A percentile compares a stretch with the other conserved stretches of the same genome.
These are phyloP conservation scores for Isabelozyma gotoi DNA, from an alignment of 805 yeast genomes.

Conservation along the genomic window DNA sequence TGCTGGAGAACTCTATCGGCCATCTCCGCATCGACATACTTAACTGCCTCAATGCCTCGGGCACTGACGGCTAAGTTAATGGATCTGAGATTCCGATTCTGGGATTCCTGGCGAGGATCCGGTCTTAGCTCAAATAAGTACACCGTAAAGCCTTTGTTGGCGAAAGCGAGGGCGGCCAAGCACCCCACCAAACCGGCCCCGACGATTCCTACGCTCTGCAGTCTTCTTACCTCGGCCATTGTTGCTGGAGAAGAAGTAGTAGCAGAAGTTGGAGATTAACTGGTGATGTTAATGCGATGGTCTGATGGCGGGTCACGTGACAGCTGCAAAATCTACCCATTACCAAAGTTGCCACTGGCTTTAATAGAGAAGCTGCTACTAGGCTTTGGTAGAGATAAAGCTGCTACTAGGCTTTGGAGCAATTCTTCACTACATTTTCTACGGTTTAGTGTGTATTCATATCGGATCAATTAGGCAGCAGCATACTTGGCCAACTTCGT, in stretches of 20 bases:
- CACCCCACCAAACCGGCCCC: conserved; percentile 95
- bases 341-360: not conserved
- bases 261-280: not conserved
- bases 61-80: conserved; percentile 88
- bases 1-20: conserved; percentile 54
- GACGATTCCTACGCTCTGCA: conserved; percentile 50
- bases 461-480: no score
- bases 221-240: not conserved
- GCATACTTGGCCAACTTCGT: conserved; percentile 18
- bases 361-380: no score
- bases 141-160: conserved; percentile 69
- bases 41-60: conserved; percentile 74
- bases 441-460: no score
- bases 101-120: conserved; percentile 54
- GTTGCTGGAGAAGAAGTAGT: not conserved
- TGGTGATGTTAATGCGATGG: not conserved
- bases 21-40: conserved; percentile 58
- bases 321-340: no score
- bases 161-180: conserved; percentile 76
- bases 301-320: not conserved
- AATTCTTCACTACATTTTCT: no score
- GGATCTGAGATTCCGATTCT: conserved; percentile 52
- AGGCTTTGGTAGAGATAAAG: no score
- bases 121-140: conserved; percentile 66
- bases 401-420: no score